Evolutionary conservation across 305 asterid species (phyloP).

Genomic region (Fraxinus baroniana): DNA sequence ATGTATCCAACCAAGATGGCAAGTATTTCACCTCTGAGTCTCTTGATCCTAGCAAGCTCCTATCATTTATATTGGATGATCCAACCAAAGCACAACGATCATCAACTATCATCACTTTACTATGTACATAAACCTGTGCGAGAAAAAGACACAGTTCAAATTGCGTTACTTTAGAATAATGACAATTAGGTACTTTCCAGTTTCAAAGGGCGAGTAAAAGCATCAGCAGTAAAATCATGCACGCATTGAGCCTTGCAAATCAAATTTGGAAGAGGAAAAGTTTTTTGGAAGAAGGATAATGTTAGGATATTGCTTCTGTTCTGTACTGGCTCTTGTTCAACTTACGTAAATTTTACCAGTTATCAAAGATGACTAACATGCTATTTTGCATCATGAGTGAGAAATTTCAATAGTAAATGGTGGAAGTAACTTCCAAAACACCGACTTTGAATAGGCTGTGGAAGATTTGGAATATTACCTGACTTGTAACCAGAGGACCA

Average conservation of each 20-base stretch:
- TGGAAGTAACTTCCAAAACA: neutral
- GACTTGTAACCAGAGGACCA: slow-evolving; percentile 79
- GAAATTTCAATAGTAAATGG: neutral
- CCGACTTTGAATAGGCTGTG: neutral
- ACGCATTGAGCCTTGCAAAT: neutral
- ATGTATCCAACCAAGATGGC: slow-evolving; percentile 8
- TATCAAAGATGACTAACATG: neutral
- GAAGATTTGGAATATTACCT: slow-evolving; percentile 45
- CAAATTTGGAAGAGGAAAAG: neutral
- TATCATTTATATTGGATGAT: slow-evolving; percentile 90
- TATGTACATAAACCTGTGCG: slow-evolving; percentile 81
- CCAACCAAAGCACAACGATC: slow-evolving; percentile 78
- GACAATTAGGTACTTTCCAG: neutral
- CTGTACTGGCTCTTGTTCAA: neutral
- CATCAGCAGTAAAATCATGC: neutral
- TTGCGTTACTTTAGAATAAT: slow-evolving; percentile 10
- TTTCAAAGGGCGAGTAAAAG: neutral
- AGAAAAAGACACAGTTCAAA: slow-evolving; percentile 16
- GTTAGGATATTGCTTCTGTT: neutral
- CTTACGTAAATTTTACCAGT: neutral
- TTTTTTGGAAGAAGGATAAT: neutral
- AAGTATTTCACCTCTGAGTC: slow-evolving; percentile 75
- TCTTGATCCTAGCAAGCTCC: slow-evolving; percentile 95
- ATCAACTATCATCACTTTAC: slow-evolving; percentile 94
- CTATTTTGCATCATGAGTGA: neutral